Evolutionary conservation across 2,329 filamentous ascomycete species (phyloP), one percentile per base, ranked within the genome.

Genomic region (Aquanectria penicillioides): DNA sequence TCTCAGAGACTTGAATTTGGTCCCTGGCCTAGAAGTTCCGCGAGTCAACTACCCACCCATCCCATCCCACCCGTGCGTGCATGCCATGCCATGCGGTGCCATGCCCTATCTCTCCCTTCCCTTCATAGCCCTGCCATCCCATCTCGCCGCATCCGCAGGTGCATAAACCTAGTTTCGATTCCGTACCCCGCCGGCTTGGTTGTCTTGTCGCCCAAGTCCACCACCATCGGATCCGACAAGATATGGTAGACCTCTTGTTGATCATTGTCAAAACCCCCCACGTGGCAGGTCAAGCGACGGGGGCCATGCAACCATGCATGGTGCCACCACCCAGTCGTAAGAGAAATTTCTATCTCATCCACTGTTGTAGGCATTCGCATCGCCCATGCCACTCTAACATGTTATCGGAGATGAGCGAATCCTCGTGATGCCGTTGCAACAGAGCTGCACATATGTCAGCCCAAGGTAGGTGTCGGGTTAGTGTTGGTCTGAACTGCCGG

Each of bases 141-240:
- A 53, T 41, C 48, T 58, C 28, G 43, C 57, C 41, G 55, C 47
- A 44, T 38, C 41, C 37, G 55, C 59, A 57, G 56, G 20, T 59
- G 59, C 61, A 62, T 47, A 46, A 44, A 64, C 53, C 57, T 53
- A 52, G 61, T 48, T 49, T 60, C 33, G 37, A 53, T 58, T 59
- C 54, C 58, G 37, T 43, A 38, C 38, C 48, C 44, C 28, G 48
- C 33, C 28, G 46, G 13, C 37, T 54, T 23, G 54, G 47, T 44
- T 40, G 59, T 47, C 31, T 49, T 15, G 28, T 49, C 9, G 25
- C 13, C 36, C 41, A 52, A 17, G 9, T 40, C 41, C 48, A 41
- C 29, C 38, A 5, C 15, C 11, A 23, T 43, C 55, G 55, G 48
- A 58, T 58, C 55, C 48, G 55, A 53, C 13, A 37, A 22, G 38